Percentiles rank a stretch among this genome's conserved stretches.
These are phyloP conservation scores for Leccinum longicurvipes DNA, from an alignment of 768 basidiomycete species.

Conservation along the genomic window DNA sequence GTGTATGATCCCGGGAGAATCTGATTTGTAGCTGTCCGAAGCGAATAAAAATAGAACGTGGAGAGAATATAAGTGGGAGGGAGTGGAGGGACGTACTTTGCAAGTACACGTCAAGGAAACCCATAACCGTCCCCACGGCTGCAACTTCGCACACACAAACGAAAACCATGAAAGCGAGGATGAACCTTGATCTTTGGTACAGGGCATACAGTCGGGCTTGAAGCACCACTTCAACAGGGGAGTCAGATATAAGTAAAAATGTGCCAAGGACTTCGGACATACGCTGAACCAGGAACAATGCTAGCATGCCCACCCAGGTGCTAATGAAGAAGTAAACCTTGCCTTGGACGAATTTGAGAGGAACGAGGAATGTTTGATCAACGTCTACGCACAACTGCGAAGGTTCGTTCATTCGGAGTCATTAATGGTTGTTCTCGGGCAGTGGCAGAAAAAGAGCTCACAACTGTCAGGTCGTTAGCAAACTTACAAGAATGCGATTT, in stretches of 20 bases:
- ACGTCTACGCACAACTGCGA: slow-evolving; percentile 4
- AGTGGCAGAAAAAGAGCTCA: slow-evolving; percentile 1
- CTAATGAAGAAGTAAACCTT: slow-evolving; percentile 3
- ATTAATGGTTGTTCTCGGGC: neutral
- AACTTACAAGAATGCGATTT: fast-evolving
- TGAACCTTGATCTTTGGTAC: neutral
- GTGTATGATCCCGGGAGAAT: neutral
- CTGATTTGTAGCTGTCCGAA: neutral
- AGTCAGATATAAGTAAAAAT: neutral
- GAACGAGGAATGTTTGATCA: no score
- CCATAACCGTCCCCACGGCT: neutral
- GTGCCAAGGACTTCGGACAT: neutral
- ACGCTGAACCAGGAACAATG: slow-evolving; percentile 5
- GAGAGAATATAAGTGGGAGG: neutral
- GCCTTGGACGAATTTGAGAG: neutral
- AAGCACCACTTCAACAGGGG: neutral
- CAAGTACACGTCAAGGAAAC: neutral
- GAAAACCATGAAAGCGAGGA: neutral
- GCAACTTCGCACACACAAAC: neutral
- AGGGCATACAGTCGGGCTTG: neutral
- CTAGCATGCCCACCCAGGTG: slow-evolving; percentile 1
- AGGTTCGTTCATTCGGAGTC: neutral
- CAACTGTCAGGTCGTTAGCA: slow-evolving; percentile 13
- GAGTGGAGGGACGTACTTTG: neutral
- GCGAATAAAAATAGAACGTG: no score